phyloP scores from a whole-genome alignment of 306 rosid genomes.

The Potentilla sterilis region DNA sequence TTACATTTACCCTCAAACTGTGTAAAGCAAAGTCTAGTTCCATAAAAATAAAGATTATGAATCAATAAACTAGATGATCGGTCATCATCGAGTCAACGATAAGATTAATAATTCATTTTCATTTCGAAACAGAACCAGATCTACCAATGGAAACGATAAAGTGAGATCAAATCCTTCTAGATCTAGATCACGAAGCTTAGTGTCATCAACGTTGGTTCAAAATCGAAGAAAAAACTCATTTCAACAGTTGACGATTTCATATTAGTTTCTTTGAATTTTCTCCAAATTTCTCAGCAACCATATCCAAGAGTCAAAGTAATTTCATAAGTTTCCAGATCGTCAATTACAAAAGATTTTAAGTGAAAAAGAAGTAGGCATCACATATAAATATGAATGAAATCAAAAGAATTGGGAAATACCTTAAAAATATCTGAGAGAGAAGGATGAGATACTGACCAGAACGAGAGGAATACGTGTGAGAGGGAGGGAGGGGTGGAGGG shows the following conservation, averaged over 20 bases:
- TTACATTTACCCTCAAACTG: not conserved
- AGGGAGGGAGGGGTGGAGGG: not conserved
- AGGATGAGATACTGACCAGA: not conserved
- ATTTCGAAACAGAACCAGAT: conserved; percentile 19
- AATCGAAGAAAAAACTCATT: not conserved
- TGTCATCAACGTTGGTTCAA: too few species aligned
- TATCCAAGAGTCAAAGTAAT: not conserved
- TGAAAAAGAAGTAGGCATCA: too few species aligned
- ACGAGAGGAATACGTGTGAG: conserved; percentile 9
- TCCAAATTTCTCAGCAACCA: not conserved
- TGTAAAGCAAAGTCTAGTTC: not conserved
- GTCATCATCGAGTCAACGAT: not conserved
- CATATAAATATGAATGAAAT: not conserved
- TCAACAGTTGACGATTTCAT: too few species aligned
- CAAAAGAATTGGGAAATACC: not conserved
- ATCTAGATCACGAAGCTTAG: not conserved
- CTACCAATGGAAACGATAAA: not conserved
- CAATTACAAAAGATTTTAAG: not conserved
- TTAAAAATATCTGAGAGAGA: not conserved
- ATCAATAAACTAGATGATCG: not conserved
- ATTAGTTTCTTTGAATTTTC: too few species aligned
- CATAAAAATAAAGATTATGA: not conserved
- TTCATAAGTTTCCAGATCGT: not conserved
- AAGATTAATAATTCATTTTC: not conserved
- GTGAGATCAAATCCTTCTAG: not conserved